Conservation (phyloP, 73 alveolate genomes). For the Paramecium octaurelia region DNA sequence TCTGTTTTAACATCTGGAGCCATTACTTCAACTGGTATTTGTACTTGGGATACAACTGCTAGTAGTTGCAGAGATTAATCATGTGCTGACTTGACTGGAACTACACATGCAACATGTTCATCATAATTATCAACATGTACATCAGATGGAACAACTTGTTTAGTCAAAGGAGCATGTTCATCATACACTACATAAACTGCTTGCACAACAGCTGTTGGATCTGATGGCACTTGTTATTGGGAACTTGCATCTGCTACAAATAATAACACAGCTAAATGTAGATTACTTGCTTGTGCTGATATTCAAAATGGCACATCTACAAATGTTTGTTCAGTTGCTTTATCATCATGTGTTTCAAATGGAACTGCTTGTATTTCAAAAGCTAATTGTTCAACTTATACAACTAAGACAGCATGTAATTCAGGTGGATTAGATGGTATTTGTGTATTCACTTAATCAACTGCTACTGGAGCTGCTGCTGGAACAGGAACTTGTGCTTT, state of each 20-base stretch:
- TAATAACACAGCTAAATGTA: background rate
- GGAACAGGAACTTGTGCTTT: background rate
- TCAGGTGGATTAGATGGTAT: slow-evolving; percentile 27
- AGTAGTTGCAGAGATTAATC: background rate
- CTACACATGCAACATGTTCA: background rate
- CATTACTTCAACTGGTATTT: background rate
- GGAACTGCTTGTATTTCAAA: background rate
- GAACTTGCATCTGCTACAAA: background rate
- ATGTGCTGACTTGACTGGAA: background rate
- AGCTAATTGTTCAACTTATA: background rate
- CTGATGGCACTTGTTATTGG: slow-evolving; percentile 8
- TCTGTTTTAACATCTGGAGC: background rate
- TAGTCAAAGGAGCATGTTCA: background rate
- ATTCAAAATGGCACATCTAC: background rate
- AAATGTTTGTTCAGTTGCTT: background rate
- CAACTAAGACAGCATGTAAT: background rate
- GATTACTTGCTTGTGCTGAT: background rate
- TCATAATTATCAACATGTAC: slow-evolving; percentile 8
- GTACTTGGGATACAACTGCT: background rate
- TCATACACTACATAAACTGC: background rate
- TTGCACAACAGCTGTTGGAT: background rate
- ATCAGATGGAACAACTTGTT: slow-evolving; percentile 2
- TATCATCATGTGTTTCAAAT: slow-evolving; percentile 11
- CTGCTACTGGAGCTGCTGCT: background rate
- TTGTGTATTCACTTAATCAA: background rate